Conservation (phyloP, 73 alveolate genomes). For the Tetrahymena thermophila region DNA sequence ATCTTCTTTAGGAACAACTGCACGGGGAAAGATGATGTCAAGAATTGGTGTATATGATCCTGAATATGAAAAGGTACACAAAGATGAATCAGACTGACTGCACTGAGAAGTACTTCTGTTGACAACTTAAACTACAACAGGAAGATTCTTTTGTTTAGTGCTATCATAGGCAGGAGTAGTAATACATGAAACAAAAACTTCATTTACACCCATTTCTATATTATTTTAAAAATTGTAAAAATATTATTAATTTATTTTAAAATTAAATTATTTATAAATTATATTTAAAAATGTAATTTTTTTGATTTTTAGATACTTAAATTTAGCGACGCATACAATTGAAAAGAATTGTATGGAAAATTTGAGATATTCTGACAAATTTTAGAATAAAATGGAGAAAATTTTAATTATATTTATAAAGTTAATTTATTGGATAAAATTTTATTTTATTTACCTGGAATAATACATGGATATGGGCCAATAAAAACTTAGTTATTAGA, state of each 20-base stretch:
- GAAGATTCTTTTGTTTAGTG: slow-evolving; percentile 4
- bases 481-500: slow-evolving; percentile 15
- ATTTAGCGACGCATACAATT: too few species aligned
- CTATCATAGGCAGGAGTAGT: slow-evolving; percentile 29
- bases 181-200: slow-evolving; percentile 16
- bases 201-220: slow-evolving; percentile 22
- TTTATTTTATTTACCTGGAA: slow-evolving; percentile 5
- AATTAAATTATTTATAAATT: neutral
- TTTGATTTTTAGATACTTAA: neutral
- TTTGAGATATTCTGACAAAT: too few species aligned
- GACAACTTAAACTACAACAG: slow-evolving; percentile 9
- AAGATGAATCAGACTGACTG: neutral
- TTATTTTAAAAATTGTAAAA: neutral
- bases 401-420: too few species aligned
- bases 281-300: too few species aligned
- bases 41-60: slow-evolving; percentile 8
- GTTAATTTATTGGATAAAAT: too few species aligned
- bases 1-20: neutral
- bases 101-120: slow-evolving; percentile 12
- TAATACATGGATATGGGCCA: slow-evolving; percentile 33
- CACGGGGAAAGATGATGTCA: slow-evolving; percentile 13
- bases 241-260: too few species aligned
- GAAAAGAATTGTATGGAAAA: too few species aligned
- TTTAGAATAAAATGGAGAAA: too few species aligned
- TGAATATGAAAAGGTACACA: slow-evolving; percentile 4